phyloP scores from a whole-genome alignment of 2,329 filamentous ascomycete species.

The Paecilomyces variotii region DNA sequence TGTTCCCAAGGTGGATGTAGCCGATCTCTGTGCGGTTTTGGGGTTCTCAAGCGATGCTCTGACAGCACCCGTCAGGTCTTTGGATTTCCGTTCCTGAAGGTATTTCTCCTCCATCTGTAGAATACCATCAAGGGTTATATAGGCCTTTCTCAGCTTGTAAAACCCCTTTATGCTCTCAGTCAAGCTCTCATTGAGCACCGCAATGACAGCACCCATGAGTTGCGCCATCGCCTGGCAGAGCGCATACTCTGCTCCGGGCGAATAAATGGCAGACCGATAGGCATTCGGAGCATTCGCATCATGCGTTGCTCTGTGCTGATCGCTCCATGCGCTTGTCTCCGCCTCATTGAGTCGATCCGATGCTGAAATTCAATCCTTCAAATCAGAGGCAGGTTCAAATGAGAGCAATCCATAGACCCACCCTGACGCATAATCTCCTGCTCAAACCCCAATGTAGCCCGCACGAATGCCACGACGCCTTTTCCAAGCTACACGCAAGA shows the following conservation, averaged over 20 bases:
- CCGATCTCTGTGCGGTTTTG: background rate
- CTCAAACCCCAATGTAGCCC: conserved; percentile 82
- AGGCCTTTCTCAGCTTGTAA: conserved; percentile 86
- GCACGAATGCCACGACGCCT: conserved; percentile 75
- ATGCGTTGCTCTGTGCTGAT: conserved; percentile 67
- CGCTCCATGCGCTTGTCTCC: conserved; percentile 66
- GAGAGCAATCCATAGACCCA: conserved; percentile 18
- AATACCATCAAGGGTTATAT: conserved; percentile 70
- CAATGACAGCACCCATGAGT: conserved; percentile 81
- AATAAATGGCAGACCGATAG: conserved; percentile 60
- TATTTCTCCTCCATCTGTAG: conserved; percentile 64
- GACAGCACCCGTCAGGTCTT: conserved; percentile 4
- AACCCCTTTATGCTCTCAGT: conserved; percentile 88
- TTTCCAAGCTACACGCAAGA: conserved; percentile 54
- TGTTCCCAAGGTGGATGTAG: background rate
- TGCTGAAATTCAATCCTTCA: conserved; percentile 40
- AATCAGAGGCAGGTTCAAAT: conserved; percentile 10
- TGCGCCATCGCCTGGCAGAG: conserved; percentile 78
- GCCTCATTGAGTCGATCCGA: conserved; percentile 63
- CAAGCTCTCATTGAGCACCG: conserved; percentile 83
- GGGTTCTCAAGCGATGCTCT: conserved; percentile 11
- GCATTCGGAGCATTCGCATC: conserved; percentile 45
- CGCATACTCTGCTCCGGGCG: conserved; percentile 77
- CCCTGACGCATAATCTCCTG: conserved; percentile 79
- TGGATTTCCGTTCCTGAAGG: conserved; percentile 21